phyloP scores from a whole-genome alignment of 1,284 basidiomycete species.

The Ceratobasidium sp. region DNA sequence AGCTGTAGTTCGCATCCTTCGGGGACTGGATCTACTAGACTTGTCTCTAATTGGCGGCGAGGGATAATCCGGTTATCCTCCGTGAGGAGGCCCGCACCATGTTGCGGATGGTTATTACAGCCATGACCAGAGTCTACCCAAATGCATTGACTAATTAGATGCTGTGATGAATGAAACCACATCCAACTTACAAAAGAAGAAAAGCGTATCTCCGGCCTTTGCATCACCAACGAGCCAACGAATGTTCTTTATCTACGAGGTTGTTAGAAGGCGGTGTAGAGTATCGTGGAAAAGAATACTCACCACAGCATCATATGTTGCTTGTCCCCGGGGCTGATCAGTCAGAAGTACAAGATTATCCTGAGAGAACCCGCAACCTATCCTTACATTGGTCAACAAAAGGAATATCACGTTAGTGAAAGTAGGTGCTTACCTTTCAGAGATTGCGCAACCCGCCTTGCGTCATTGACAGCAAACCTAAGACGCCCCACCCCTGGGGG shows the following conservation, averaged over 20 bases:
- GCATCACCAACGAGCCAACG: neutral
- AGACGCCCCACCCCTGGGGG: neutral
- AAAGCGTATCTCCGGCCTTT: neutral
- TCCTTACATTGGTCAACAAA: too few relatives aligned
- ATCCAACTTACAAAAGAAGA: slow-evolving; percentile 17
- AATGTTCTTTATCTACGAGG: neutral
- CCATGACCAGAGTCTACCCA: too few relatives aligned
- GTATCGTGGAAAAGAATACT: neutral
- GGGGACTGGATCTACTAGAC: neutral
- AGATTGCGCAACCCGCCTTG: neutral
- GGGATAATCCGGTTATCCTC: neutral
- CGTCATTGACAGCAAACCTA: slow-evolving; percentile 13
- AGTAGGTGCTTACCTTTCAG: neutral
- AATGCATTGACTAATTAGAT: neutral
- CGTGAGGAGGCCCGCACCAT: neutral
- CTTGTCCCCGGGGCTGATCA: neutral
- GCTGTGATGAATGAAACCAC: neutral
- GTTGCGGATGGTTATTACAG: too few relatives aligned
- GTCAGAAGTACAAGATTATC: too few relatives aligned
- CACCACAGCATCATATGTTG: neutral
- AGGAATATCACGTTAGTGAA: neutral
- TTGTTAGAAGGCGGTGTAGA: neutral
- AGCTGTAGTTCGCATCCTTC: neutral
- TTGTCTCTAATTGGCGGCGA: neutral
- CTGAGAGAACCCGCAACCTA: too few relatives aligned